Evolutionary conservation across 2,329 filamentous ascomycete species (phyloP), one percentile per base, ranked within the genome.

Genomic region (Botrytis medusae): DNA sequence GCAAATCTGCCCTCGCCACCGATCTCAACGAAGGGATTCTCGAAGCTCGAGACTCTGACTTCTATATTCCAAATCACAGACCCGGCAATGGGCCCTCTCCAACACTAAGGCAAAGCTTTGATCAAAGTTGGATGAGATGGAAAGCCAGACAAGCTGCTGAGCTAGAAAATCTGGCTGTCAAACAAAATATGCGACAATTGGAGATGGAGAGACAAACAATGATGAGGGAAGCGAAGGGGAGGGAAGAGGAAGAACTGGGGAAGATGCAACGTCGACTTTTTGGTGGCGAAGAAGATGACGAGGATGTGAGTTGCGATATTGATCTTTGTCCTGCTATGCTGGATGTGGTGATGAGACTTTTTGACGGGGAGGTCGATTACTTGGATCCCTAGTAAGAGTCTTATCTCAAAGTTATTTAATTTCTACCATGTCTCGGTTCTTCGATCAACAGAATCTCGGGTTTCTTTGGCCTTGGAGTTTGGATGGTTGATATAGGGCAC

Each of bases 301-400:
- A 69, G 34, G 65, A 54, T 62, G 32, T 59, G 42, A 64, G 69
- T 57, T 78, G 80, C 74, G 78, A 79, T 73, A 77, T 80, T 75
- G 79, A 79, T 80, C 77, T 80, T 76, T 79, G 76, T 75, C 74
- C 74, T 54, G 74, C 75, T 60, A 81, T 81, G 80, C 75, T 79
- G 61, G 74, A 75, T 44, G 80, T 81, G n/a, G 76, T 81, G 54
- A 73, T 79, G 54, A 74, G 73, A 64, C 78, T 80, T 60, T 81
- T 81, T 72, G 63, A 65, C 20, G 79, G 79, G 34, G 79, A 79
- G 68, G 78, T 80, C 73, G 79, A 81, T 76, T 81, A 81, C 59
- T 77, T 77, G 68, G 79, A 81, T 77, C 79, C 79, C 72, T 81
- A 67, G 51, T 67, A 75, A 78, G 64, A 57, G 25, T 64, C 42